Evolutionary conservation across 2,329 filamentous ascomycete genomes (phyloP), one percentile per base, ranked within the genome.

Genomic region (Fusarium temperatum): DNA sequence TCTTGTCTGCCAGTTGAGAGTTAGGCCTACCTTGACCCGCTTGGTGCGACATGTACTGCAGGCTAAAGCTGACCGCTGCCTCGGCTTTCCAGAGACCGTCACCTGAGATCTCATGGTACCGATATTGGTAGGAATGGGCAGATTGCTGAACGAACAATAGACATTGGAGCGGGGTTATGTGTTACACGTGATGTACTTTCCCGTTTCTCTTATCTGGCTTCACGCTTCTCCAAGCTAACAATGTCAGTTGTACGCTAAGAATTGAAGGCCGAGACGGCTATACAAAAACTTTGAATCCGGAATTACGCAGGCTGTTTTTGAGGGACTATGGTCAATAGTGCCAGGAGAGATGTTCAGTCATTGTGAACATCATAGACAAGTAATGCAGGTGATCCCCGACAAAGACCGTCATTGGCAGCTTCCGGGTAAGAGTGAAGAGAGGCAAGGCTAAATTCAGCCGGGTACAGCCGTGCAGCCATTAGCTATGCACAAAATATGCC

Each of bases 1-100:
- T 32, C 14, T 4, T 12, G 4, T 18, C 28, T n/a, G 9, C 28
- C 28, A 30, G 36, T 24, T 6, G 6, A 4, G 8, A 6, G 3
- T 7, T 22, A 6, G 13, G 22, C 39, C 24, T n/a, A 62, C 59
- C 32, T 62, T 62, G 59, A 62, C 35, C 20, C 59, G 59, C 30
- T 45, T 62, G 1, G 30, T 56, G n/a, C 59, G 59, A 8, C 59
- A 62, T 28, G 54, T 7, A 1, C 28, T 62, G 14, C 59, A 62
- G 2, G 59, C 50, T 15, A 62, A 24, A 22, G 59, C 11, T 32
- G 59, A 38, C 2, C 59, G 24, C 24, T 62, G 30, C 14, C 59
- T 32, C 12, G 59, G 59, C 32, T 62, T 56, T 3, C 59, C 50
- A 45, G 59, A 56, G 2, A 26, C 30, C 15, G 59, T 62, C 38